These are phyloP conservation scores for Euphrasia confusa DNA, from an alignment of 257 asterid genomes.

Conservation along the genomic window DNA sequence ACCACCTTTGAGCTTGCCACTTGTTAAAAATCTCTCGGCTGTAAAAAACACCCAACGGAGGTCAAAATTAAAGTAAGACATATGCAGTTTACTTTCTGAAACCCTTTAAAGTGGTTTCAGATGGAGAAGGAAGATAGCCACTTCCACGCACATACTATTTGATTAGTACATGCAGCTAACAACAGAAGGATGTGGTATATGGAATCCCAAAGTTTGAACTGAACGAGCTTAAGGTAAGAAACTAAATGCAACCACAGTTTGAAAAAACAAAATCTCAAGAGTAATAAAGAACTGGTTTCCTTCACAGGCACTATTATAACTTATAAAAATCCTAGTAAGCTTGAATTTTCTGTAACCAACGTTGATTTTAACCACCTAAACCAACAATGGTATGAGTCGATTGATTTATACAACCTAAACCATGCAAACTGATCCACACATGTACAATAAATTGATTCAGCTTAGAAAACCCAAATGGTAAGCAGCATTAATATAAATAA, in stretches of 20 bases:
- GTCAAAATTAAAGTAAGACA: slow-evolving; percentile 22
- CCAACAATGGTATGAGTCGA: background rate
- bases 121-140: slow-evolving; percentile 8
- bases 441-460: slow-evolving; percentile 2
- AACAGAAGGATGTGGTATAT: background rate
- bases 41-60: slow-evolving; percentile 26
- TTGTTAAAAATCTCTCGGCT: slow-evolving; percentile 91
- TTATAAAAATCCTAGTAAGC: background rate
- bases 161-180: slow-evolving; percentile 7
- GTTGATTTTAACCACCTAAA: background rate
- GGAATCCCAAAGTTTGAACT: slow-evolving; percentile 3
- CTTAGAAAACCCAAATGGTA: background rate
- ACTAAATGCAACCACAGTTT: background rate
- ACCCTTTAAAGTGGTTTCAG: background rate
- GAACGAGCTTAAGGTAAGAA: background rate
- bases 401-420: background rate
- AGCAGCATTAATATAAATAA: background rate
- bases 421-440: background rate
- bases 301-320: background rate
- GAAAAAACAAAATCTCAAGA: background rate
- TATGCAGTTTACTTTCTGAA: slow-evolving; percentile 8
- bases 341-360: background rate
- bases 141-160: background rate
- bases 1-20: slow-evolving; percentile 93
- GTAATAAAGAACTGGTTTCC: background rate